phyloP scores from a whole-genome alignment of 2,329 filamentous ascomycete species.

The Penicillium paneum region DNA sequence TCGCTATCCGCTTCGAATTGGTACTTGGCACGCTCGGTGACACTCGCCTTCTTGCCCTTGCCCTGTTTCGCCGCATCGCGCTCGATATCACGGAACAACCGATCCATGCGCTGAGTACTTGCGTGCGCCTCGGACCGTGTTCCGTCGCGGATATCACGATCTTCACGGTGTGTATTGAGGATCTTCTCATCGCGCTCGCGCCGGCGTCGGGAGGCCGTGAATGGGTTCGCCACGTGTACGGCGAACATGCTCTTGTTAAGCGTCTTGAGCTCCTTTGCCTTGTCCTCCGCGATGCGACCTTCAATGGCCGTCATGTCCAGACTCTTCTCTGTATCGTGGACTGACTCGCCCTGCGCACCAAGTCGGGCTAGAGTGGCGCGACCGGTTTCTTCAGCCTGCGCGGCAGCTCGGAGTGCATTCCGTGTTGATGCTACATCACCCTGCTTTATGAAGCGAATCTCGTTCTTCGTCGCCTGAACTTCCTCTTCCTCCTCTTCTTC shows the following conservation, averaged over 20 bases:
- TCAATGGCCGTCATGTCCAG: constrained; percentile 76
- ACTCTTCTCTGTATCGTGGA: constrained; percentile 79
- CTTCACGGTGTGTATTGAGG: constrained; percentile 61
- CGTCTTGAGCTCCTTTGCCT: constrained; percentile 77
- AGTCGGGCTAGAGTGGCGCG: constrained; percentile 69
- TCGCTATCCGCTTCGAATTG: constrained; percentile 74
- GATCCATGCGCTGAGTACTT: constrained; percentile 58
- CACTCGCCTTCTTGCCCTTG: constrained; percentile 51
- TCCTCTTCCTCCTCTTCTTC: constrained; percentile 75
- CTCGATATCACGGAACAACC: constrained; percentile 63
- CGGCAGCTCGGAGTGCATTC: constrained; percentile 65
- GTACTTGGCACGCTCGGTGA: constrained; percentile 67
- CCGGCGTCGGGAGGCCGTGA: constrained; percentile 66
- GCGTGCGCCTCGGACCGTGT: constrained; percentile 55
- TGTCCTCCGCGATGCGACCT: constrained; percentile 72
- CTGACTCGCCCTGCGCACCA: constrained; percentile 72
- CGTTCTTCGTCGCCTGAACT: constrained; percentile 66
- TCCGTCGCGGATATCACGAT: constrained; percentile 56
- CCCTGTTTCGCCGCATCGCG: constrained; percentile 48
- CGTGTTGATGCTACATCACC: constrained; percentile 70
- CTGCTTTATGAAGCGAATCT: constrained; percentile 73
- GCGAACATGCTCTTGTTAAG: constrained; percentile 91
- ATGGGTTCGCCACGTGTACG: constrained; percentile 72
- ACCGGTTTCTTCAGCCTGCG: constrained; percentile 68
- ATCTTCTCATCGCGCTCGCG: constrained; percentile 65